Conservation (phyloP, 2,329 filamentous ascomycete species). For the Nothopassalora personata region DNA sequence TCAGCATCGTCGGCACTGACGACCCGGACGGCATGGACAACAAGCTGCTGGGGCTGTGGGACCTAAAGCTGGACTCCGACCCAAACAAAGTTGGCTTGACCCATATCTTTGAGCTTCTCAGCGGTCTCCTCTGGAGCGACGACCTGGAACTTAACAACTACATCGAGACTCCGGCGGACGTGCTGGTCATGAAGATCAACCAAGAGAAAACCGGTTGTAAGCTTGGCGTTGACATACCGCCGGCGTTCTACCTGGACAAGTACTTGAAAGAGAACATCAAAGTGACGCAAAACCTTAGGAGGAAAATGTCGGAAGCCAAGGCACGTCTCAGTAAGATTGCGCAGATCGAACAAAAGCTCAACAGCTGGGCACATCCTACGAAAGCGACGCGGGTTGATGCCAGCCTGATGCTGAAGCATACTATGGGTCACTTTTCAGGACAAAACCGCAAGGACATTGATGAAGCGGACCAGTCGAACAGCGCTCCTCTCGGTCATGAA, state of each 20-base stretch:
- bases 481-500: constrained; percentile 7
- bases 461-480: constrained; percentile 18
- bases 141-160: constrained; percentile 26
- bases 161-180: constrained; percentile 47
- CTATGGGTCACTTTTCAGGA: constrained; percentile 30
- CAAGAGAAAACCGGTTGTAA: constrained; percentile 29
- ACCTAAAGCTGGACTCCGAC: constrained; percentile 14
- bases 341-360: constrained; percentile 33
- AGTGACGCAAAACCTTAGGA: constrained; percentile 45
- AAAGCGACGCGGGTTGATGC: constrained; percentile 33
- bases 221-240: constrained; percentile 48
- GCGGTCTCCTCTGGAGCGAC: constrained; percentile 29
- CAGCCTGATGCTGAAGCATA: constrained; percentile 33
- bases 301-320: constrained; percentile 33
- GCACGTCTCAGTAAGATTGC: constrained; percentile 31
- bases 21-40: constrained; percentile 18
- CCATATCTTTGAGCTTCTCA: constrained; percentile 26
- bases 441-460: constrained; percentile 24
- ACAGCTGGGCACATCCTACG: constrained; percentile 31
- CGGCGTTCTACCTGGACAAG: constrained; percentile 54
- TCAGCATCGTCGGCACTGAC: constrained; percentile 23
- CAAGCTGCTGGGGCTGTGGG: constrained; percentile 16
- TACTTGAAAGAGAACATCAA: constrained; percentile 52
- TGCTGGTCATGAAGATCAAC: constrained; percentile 49
- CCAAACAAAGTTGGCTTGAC: constrained; percentile 12